Evolutionary conservation across 2,329 filamentous ascomycete species (phyloP).

Genomic region (Iodosphaeria phyllophila): DNA sequence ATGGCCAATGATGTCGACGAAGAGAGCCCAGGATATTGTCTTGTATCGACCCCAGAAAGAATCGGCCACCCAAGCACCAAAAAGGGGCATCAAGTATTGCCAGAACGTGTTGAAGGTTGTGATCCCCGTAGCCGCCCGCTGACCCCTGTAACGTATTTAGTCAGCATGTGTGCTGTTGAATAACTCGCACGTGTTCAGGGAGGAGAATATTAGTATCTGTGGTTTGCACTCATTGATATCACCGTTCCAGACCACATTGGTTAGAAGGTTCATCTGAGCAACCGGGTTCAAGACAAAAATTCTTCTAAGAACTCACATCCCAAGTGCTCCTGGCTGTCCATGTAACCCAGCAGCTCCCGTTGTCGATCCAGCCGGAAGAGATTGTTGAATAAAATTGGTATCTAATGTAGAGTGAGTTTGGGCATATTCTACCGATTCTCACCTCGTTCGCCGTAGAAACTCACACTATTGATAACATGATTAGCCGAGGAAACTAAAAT

Average conservation of each 20-base stretch:
- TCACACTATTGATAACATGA: too few species aligned
- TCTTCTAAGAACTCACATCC: too few species aligned
- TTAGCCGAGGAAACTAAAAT: too few species aligned
- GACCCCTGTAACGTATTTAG: too few species aligned
- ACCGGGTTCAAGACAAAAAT: too few species aligned
- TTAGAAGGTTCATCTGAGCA: too few species aligned
- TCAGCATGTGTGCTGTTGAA: too few species aligned
- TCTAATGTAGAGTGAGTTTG: conserved; percentile 10
- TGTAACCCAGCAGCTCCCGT: conserved; percentile 26
- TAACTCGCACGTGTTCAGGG: too few species aligned
- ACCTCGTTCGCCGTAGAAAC: too few species aligned
- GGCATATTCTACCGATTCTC: conserved; percentile 15
- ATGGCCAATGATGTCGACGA: conserved; percentile 31
- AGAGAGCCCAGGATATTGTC: conserved; percentile 35
- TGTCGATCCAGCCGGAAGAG: conserved; percentile 31
- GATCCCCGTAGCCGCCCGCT: conserved; percentile 10
- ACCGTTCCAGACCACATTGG: too few species aligned
- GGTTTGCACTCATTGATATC: too few species aligned
- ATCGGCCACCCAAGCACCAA: conserved; percentile 33
- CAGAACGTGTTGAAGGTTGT: conserved; percentile 14
- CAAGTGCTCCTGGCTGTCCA: conserved; percentile 32
- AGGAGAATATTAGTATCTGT: too few species aligned
- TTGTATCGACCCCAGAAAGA: conserved; percentile 42
- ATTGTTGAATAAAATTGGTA: conserved; percentile 45
- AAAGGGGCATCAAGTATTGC: conserved; percentile 13